Percentiles rank a stretch among this genome's conserved stretches.
Conservation (phyloP, 2,329 filamentous ascomycete species). For the Scytalidium lignicola region DNA sequence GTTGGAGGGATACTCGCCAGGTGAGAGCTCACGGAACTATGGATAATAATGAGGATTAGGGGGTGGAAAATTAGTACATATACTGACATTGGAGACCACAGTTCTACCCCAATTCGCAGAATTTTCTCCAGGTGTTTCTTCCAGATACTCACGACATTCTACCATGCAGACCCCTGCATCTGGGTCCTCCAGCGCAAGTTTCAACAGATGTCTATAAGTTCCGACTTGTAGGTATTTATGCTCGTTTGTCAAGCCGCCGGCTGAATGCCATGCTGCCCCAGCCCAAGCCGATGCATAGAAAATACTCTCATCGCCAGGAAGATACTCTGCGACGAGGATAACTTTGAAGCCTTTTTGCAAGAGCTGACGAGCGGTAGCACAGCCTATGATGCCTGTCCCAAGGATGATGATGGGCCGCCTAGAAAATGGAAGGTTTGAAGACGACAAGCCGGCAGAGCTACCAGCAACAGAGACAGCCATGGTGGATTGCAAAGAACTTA, state of each 20-base stretch:
- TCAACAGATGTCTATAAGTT: conserved; percentile 29
- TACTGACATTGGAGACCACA: conserved; percentile 26
- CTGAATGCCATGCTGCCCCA: conserved; percentile 34
- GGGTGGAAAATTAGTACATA: not conserved
- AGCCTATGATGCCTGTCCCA: conserved; percentile 35
- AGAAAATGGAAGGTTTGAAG: conserved; percentile 21
- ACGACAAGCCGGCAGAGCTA: not conserved
- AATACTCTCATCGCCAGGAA: conserved; percentile 31
- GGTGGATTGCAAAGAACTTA: not conserved
- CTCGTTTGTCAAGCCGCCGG: conserved; percentile 29
- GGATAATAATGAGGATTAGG: not conserved
- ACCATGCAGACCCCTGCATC: conserved; percentile 31
- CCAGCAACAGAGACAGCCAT: not conserved
- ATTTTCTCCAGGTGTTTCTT: conserved; percentile 26
- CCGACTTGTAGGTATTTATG: conserved; percentile 31
- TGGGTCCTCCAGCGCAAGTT: conserved; percentile 30
- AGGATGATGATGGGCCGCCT: conserved; percentile 31
- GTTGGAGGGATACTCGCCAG: conserved; percentile 27
- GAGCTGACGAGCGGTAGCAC: conserved; percentile 30
- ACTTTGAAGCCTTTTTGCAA: conserved; percentile 31
- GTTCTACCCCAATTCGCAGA: conserved; percentile 31
- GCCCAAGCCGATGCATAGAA: conserved; percentile 34
- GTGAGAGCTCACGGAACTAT: conserved; percentile 29
- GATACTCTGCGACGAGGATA: conserved; percentile 30
- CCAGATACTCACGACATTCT: conserved; percentile 30